Percentiles rank a stretch among this genome's conserved stretches.
These are phyloP conservation scores for Aurinia saxatilis DNA, from an alignment of 345 rosid species.

Conservation along the genomic window DNA sequence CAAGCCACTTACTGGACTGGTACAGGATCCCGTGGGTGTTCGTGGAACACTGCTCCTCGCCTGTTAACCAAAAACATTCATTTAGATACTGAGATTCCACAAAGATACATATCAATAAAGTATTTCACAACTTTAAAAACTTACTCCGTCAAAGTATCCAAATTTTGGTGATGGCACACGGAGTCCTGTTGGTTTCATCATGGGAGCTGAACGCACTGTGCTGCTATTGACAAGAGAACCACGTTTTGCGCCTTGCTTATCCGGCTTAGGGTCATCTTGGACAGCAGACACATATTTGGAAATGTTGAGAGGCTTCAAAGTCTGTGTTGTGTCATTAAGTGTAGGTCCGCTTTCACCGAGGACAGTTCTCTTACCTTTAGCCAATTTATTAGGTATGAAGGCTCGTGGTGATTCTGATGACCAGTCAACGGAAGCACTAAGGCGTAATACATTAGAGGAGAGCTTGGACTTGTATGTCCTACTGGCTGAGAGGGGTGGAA, in stretches of 20 bases:
- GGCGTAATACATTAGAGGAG: conserved; percentile 47
- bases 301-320: conserved; percentile 25
- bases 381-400: conserved; percentile 45
- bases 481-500: conserved; percentile 33
- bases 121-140: conserved; percentile 29
- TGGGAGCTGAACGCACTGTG: conserved; percentile 30
- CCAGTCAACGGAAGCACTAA: conserved; percentile 79
- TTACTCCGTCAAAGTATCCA: conserved; percentile 96
- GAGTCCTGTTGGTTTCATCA: conserved; percentile 70
- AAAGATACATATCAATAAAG: neutral
- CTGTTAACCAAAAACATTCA: conserved; percentile 36
- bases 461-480: conserved; percentile 40
- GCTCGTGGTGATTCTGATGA: conserved; percentile 52
- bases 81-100: conserved; percentile 1
- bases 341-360: conserved; percentile 10
- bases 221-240: conserved; percentile 30
- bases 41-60: conserved; percentile 36
- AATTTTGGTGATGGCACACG: conserved; percentile 91
- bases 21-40: conserved; percentile 42
- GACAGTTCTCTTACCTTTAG: conserved; percentile 19
- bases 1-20: conserved; percentile 29
- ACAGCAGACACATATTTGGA: conserved; percentile 26
- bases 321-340: conserved; percentile 20
- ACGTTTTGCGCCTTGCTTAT: conserved; percentile 25
- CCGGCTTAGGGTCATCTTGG: conserved; percentile 28